phyloP scores from a whole-genome alignment of 495 filamentous ascomycete genomes.

The Trichoderma asperelloides region DNA sequence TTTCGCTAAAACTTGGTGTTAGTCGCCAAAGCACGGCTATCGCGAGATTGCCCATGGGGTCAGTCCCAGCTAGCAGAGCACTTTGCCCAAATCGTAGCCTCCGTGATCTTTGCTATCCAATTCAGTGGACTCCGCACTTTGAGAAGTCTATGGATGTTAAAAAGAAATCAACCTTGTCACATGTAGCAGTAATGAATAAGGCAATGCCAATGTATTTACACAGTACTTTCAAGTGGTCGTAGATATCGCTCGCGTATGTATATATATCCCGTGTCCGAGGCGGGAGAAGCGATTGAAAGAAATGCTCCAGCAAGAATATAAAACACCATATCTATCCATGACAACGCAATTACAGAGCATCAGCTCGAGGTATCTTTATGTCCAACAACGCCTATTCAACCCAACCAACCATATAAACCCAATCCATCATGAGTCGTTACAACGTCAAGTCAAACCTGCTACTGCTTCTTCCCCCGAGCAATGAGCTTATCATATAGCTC shows the following conservation, averaged over 20 bases:
- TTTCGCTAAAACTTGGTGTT: conserved; percentile 1
- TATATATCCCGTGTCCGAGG: not conserved
- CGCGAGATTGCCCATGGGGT: not conserved
- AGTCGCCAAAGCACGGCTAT: not conserved
- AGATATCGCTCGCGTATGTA: too few relatives aligned
- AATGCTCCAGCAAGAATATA: not conserved
- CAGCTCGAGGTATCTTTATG: not conserved
- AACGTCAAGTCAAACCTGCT: not conserved
- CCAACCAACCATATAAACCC: not conserved
- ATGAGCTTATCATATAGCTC: conserved; percentile 49
- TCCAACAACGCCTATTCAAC: not conserved
- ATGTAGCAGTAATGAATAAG: too few relatives aligned
- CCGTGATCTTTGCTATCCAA: not conserved
- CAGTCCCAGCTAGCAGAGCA: not conserved
- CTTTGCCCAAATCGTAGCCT: not conserved
- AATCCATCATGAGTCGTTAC: conserved; percentile 2
- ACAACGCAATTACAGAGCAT: not conserved
- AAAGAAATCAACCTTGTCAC: not conserved
- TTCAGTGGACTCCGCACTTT: not conserved
- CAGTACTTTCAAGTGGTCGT: too few relatives aligned
- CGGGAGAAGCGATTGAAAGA: not conserved
- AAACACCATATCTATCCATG: not conserved
- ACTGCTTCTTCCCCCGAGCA: conserved; percentile 41
- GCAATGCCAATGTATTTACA: too few relatives aligned
- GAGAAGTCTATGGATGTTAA: not conserved